phyloP scores from a whole-genome alignment of 2,329 filamentous ascomycete species.

The Paraconiothyrium sp. region DNA sequence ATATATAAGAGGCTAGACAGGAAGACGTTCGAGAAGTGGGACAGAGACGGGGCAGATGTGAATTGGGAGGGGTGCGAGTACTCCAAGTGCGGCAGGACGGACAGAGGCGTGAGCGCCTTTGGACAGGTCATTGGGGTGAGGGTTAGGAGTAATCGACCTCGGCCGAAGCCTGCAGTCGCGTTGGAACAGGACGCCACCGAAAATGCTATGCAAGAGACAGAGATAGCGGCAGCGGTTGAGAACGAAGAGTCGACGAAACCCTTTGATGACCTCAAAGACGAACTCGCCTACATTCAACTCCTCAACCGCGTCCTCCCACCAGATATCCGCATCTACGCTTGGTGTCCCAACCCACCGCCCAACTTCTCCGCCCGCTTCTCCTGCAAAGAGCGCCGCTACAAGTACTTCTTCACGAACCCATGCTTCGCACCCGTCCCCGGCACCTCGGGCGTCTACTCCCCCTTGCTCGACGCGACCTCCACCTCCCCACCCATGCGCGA shows the following conservation, averaged over 20 bases:
- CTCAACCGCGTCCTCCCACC: slow-evolving; percentile 88
- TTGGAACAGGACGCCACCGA: slow-evolving; percentile 19
- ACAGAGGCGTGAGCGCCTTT: slow-evolving; percentile 93
- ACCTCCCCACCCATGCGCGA: slow-evolving; percentile 33
- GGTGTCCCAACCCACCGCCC: slow-evolving; percentile 83
- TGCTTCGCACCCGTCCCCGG: slow-evolving; percentile 76
- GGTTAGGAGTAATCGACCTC: slow-evolving; percentile 80
- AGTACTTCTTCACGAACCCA: slow-evolving; percentile 98
- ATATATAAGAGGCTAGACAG: slow-evolving; percentile 40
- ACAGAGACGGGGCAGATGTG: slow-evolving; percentile 59
- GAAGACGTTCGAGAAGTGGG: slow-evolving; percentile 48
- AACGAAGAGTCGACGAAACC: slow-evolving; percentile 33
- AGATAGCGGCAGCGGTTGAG: neutral
- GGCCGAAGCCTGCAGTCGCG: slow-evolving; percentile 16
- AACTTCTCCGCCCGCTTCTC: slow-evolving; percentile 92
- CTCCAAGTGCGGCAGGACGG: slow-evolving; percentile 93
- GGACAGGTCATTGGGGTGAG: slow-evolving; percentile 90
- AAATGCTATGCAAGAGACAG: slow-evolving; percentile 8
- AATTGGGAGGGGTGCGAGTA: slow-evolving; percentile 89
- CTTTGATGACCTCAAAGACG: slow-evolving; percentile 77
- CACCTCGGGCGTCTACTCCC: slow-evolving; percentile 58
- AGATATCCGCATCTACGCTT: slow-evolving; percentile 90
- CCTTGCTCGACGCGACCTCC: slow-evolving; percentile 13
- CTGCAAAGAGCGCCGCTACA: slow-evolving; percentile 89
- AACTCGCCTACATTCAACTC: slow-evolving; percentile 83